Base-by-base conservation (phyloP, 2,329 filamentous ascomycete genomes). In the Geosmithia flava region DNA sequence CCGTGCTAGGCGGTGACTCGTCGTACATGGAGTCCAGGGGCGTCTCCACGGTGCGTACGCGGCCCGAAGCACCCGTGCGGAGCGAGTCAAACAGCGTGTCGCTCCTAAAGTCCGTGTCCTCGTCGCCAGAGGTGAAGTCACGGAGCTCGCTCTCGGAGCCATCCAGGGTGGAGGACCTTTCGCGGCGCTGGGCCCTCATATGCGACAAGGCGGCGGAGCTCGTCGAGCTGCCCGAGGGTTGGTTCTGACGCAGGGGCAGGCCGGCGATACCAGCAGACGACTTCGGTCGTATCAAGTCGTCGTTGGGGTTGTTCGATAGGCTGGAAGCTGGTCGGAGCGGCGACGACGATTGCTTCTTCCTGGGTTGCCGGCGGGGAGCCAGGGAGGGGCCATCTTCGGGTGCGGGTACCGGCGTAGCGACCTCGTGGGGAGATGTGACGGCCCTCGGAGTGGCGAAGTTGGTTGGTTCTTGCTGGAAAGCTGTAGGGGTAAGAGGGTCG, bases 21-120 rank as follows among this genome's bases (percentile, higher is more conserved):
- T 90, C 85, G 62, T 89, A 90, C 70, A 89, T 85, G 20, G 80
- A 86, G 58, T 89, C 85, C 46, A 89, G 68, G 16, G 85, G 83
- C 27, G 83, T 84, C 59, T 87, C 80, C 44, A 80, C 74, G 33
- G 79, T 77, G 51, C 81, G 78, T 48, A 76, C 72, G 52, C 81
- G 83, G 52, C 76, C 75, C 10, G 84, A 87, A 40, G 76, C 81
- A 51, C 76, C 72, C 16, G 85, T 89, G 47, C 83, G 81, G 54
- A 88, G 66, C 29, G 85, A 89, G 67, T 90, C 86, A 62, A 81
- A 89, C 49, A 85, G 72, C 17, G 80, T 86, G 56, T 90, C 85
- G 61, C 84, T 88, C 64, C 81, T 83, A 58, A 83, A 80, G 60
- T 88, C 85, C n/a, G 80, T 81, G 56, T 88, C 85, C 56, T 87